Conservation (phyloP, 148 eudicot species). For the Simmondsia chinensis region DNA sequence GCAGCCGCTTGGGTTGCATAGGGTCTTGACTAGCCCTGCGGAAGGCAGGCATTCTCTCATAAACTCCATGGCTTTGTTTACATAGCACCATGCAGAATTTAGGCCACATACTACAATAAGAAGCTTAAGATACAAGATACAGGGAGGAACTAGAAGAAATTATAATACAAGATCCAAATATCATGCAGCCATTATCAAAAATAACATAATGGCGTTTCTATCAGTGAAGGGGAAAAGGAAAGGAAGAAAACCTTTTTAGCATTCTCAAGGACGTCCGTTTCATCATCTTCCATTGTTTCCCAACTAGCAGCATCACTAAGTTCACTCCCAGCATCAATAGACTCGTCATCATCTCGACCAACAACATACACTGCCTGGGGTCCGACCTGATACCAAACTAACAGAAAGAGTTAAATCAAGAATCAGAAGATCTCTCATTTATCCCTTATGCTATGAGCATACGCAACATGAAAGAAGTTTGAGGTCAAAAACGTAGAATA, state of each 20-base stretch:
- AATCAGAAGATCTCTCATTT: conserved; percentile 3
- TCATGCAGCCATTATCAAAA: no score
- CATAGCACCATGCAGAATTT: no score
- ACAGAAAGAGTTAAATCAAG: conserved; percentile 21
- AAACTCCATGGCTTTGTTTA: no score
- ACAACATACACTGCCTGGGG: conserved; percentile 99
- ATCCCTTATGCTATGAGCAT: conserved; percentile 4
- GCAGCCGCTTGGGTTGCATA: no score
- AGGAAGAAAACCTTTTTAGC: conserved; percentile 31
- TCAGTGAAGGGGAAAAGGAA: no score
- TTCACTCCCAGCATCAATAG: conserved; percentile 77
- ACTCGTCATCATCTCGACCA: conserved; percentile 93
- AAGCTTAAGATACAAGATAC: no score
- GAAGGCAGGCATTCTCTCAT: no score
- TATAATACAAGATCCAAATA: no score
- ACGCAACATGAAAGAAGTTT: background rate
- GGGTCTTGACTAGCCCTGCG: no score
- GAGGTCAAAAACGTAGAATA: background rate
- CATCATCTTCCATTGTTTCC: conserved; percentile 96
- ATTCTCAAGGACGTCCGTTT: conserved; percentile 41
- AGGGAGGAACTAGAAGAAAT: no score
- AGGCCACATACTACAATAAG: no score
- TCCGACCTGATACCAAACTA: conserved; percentile 66
- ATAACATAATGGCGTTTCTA: no score
- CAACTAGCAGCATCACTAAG: conserved; percentile 87